These are phyloP conservation scores for Leptodontidium sp. DNA, from an alignment of 2,329 filamentous ascomycete species.

Conservation along the genomic window DNA sequence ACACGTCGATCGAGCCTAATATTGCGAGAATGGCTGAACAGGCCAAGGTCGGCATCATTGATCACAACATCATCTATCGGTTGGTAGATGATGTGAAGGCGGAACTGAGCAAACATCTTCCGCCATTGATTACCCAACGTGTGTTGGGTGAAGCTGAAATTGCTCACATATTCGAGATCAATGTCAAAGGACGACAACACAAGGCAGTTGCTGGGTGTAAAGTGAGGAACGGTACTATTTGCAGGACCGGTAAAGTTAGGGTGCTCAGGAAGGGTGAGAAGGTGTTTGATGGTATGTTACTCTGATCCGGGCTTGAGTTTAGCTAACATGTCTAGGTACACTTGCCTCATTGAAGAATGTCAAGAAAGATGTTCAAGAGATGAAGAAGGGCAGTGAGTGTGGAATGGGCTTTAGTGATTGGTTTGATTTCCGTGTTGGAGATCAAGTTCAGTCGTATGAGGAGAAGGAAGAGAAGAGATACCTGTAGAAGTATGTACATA, in stretches of 20 bases:
- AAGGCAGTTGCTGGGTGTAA: constrained; percentile 87
- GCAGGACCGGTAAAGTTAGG: constrained; percentile 68
- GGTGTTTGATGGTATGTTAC: constrained; percentile 80
- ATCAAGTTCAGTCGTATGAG: constrained; percentile 89
- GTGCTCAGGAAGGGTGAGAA: constrained; percentile 75
- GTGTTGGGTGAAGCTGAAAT: constrained; percentile 92
- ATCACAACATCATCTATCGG: constrained; percentile 88
- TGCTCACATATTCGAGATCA: constrained; percentile 83
- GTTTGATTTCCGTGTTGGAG: constrained; percentile 79
- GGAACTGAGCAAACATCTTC: constrained; percentile 73
- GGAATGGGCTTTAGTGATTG: constrained; percentile 86
- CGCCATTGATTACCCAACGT: constrained; percentile 70
- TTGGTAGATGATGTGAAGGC: constrained; percentile 76
- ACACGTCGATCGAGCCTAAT: constrained; percentile 71
- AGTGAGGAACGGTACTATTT: constrained; percentile 81
- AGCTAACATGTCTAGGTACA: constrained; percentile 62
- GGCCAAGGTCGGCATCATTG: constrained; percentile 77
- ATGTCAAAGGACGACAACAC: constrained; percentile 73
- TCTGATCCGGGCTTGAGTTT: constrained; percentile 35
- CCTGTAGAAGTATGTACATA: constrained; percentile 37
- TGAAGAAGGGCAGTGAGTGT: constrained; percentile 93
- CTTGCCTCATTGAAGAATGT: constrained; percentile 86
- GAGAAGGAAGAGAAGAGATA: constrained; percentile 72
- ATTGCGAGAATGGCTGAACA: constrained; percentile 75
- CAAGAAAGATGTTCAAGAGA: constrained; percentile 90